Evolutionary conservation across 495 filamentous ascomycete species (phyloP).

Genomic region (Penicillium lagena): DNA sequence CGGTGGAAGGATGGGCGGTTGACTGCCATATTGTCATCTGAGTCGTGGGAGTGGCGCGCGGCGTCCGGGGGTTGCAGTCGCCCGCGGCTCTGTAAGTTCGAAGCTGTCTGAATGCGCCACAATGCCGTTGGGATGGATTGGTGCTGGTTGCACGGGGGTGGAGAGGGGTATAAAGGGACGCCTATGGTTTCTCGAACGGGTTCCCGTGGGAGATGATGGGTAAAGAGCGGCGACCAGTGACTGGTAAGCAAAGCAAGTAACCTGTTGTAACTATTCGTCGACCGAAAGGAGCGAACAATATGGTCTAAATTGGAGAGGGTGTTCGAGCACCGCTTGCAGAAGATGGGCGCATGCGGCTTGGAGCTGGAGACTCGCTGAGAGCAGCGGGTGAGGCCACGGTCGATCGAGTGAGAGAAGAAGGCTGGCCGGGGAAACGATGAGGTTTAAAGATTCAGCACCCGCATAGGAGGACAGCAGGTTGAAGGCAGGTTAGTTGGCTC

Average conservation of each 20-base stretch:
- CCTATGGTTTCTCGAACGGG: not conserved
- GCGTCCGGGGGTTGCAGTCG: conserved; percentile 3
- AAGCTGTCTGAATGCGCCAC: conserved; percentile 20
- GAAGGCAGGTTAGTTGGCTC: no score
- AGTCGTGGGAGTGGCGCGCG: conserved; percentile 26
- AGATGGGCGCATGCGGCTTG: not conserved
- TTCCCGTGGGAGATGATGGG: conserved; percentile 9
- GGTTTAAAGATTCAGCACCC: no score
- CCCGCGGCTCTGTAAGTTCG: conserved; percentile 16
- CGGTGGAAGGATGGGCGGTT: conserved; percentile 42
- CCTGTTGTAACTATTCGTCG: no score
- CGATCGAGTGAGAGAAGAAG: not conserved
- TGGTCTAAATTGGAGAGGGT: no score
- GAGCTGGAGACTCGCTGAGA: not conserved
- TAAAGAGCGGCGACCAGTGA: conserved; percentile 3
- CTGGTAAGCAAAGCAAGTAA: not conserved
- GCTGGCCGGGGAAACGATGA: no score
- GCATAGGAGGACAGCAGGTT: no score
- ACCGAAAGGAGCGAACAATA: no score
- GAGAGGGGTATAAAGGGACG: no score
- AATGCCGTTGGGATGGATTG: conserved; percentile 8
- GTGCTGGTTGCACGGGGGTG: not conserved
- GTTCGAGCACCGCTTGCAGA: not conserved
- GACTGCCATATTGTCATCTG: conserved; percentile 39
- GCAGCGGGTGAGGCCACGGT: not conserved